Conservation (phyloP, 2,329 filamentous ascomycete species). For the Sarocladiaceae sp. region DNA sequence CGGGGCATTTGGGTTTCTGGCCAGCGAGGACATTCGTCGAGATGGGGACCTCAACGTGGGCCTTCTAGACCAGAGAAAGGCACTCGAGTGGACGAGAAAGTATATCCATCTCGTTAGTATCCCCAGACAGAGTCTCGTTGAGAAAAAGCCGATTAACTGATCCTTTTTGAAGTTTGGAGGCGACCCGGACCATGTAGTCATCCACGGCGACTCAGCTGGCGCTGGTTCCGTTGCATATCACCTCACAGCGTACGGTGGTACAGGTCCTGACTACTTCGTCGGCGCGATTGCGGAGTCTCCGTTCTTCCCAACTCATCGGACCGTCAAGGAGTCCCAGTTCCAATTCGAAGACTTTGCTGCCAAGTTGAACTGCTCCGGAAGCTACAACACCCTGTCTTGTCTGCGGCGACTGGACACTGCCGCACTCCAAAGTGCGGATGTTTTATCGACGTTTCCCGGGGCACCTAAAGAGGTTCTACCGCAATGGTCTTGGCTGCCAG, state of each 20-base stretch:
- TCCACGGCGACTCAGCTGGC: constrained; percentile 57
- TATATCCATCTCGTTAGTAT: constrained; percentile 36
- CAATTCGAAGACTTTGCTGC: constrained; percentile 35
- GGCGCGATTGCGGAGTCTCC: constrained; percentile 40
- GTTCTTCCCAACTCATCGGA: constrained; percentile 44
- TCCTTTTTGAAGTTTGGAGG: constrained; percentile 44
- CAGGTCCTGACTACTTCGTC: constrained; percentile 37
- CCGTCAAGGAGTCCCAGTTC: constrained; percentile 37
- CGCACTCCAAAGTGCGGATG: constrained; percentile 35
- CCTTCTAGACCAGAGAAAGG: constrained; percentile 55
- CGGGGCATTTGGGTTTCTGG: constrained; percentile 56
- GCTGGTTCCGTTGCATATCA: constrained; percentile 52
- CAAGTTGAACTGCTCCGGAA: constrained; percentile 29
- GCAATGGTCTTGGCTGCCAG: not conserved
- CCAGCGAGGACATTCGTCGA: constrained; percentile 45
- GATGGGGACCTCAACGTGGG: constrained; percentile 57
- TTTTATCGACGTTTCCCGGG: constrained; percentile 32
- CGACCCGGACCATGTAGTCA: constrained; percentile 50
- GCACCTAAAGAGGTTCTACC: not conserved
- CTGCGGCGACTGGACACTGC: constrained; percentile 29
- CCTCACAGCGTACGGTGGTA: constrained; percentile 39
- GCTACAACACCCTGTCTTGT: constrained; percentile 30
- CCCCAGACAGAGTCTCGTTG: too few species aligned
- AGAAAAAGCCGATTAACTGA: too few species aligned
- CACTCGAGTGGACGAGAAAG: constrained; percentile 54